Conservation (phyloP, 345 rosid genomes). For the Populus nigra region DNA sequence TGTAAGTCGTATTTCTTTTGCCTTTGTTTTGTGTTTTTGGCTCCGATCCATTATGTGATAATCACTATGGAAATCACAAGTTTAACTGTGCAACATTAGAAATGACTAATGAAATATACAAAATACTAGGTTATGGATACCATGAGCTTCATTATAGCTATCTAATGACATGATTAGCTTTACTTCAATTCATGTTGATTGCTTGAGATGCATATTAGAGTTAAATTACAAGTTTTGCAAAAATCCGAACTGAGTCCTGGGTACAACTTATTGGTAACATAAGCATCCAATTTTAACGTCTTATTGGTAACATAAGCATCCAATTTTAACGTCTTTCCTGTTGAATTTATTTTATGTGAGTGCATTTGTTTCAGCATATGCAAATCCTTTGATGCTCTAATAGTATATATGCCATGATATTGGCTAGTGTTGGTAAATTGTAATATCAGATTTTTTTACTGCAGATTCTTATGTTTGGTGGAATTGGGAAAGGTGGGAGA, state of each 20-base stretch:
- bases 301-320: neutral
- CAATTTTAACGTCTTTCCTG: neutral
- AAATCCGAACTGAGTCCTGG: neutral
- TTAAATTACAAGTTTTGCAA: too few species aligned
- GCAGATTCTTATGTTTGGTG: conserved; percentile 95
- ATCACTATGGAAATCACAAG: neutral
- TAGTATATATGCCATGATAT: neutral
- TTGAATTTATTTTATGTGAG: neutral
- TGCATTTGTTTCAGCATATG: too few species aligned
- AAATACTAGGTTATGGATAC: too few species aligned
- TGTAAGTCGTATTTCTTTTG: conserved; percentile 46
- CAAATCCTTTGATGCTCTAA: neutral
- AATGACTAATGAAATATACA: too few species aligned
- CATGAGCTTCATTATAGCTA: too few species aligned
- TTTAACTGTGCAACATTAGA: neutral
- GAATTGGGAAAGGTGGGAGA: conserved; percentile 94
- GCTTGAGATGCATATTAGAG: too few species aligned
- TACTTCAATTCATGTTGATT: too few species aligned
- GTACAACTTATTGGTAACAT: neutral
- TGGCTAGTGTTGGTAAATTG: neutral
- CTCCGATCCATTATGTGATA: neutral
- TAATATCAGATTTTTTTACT: conserved; percentile 11
- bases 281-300: neutral
- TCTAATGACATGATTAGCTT: too few species aligned
- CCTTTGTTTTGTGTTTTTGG: neutral